These are phyloP conservation scores for Primulina huaijiensis DNA, from an alignment of 257 asterid species.

Conservation along the genomic window DNA sequence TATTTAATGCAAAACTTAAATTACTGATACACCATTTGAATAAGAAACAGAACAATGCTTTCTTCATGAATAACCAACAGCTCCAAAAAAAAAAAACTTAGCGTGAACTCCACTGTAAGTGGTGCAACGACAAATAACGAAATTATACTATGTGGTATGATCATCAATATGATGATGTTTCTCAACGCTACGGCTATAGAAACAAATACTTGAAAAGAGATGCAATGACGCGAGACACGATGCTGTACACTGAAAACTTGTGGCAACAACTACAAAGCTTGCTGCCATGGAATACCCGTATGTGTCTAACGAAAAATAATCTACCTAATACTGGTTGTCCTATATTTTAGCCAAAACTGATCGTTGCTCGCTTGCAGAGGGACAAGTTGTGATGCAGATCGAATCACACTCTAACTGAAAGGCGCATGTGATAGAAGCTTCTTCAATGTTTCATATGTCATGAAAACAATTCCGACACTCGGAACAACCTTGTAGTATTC, in stretches of 20 bases:
- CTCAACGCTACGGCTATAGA: conserved; percentile 21
- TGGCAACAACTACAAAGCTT: conserved; percentile 40
- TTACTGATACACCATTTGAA: background rate
- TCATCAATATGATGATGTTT: conserved; percentile 23
- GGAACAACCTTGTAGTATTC: conserved; percentile 96
- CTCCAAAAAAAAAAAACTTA: conserved; percentile 10
- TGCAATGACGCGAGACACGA: conserved; percentile 27
- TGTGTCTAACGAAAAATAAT: conserved; percentile 14
- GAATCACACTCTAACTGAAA: conserved; percentile 31
- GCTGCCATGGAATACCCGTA: conserved; percentile 24
- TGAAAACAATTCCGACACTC: conserved; percentile 85
- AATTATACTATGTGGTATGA: conserved; percentile 19
- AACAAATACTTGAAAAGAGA: conserved; percentile 16
- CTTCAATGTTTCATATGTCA: conserved; percentile 89
- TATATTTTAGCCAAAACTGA: conserved; percentile 40
- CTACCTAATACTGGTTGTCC: conserved; percentile 28
- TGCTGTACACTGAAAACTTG: conserved; percentile 38
- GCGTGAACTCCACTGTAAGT: background rate
- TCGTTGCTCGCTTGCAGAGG: conserved; percentile 7
- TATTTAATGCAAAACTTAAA: too few species aligned
- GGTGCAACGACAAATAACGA: background rate
- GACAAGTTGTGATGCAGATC: conserved; percentile 13
- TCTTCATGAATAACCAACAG: background rate
- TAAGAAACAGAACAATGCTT: background rate
- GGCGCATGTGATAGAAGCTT: conserved; percentile 61